A percentile compares a stretch with the other conserved stretches of the same genome.
Conservation (phyloP, 192 early-diverging fungal species). For the Haplosporangium gracile region DNA sequence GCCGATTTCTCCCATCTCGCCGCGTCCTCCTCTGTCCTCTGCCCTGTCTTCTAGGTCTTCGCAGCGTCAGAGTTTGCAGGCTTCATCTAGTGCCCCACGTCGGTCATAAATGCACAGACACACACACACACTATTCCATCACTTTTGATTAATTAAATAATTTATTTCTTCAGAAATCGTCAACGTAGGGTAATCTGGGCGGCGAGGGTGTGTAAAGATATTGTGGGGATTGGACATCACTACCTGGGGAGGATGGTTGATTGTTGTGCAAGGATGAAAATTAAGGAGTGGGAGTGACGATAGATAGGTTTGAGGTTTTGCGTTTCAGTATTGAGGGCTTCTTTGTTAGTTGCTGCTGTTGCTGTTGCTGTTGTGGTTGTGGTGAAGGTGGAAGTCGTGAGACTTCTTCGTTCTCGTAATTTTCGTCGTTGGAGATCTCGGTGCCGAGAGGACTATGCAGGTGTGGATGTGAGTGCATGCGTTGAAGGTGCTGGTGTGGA, state of each 20-base stretch:
- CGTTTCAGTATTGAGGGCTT: constrained; percentile 12
- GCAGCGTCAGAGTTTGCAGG: constrained; percentile 27
- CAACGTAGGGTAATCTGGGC: constrained; percentile 23
- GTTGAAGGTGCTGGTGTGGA: background rate
- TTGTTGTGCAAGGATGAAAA: background rate
- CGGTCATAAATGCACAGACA: too few relatives aligned
- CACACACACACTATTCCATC: too few relatives aligned
- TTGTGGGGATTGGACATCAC: background rate
- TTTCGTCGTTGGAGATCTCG: background rate
- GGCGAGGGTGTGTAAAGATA: background rate
- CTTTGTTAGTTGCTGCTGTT: constrained; percentile 9
- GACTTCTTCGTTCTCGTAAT: background rate
- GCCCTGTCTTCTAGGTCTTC: constrained; percentile 18
- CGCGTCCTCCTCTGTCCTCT: constrained; percentile 7
- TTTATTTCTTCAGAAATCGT: constrained; percentile 24
- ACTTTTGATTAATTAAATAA: background rate
- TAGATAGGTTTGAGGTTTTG: constrained; percentile 20
- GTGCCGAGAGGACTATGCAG: background rate
- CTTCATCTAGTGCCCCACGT: background rate
- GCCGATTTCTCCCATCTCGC: constrained; percentile 26
- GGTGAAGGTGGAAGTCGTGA: background rate
- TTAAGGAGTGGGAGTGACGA: constrained; percentile 16
- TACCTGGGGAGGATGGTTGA: background rate
- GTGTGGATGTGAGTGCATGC: background rate
- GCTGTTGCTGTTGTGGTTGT: constrained; percentile 10